Conservation (phyloP, 2,329 filamentous ascomycete genomes). For the Colletotrichum sansevieriae region DNA sequence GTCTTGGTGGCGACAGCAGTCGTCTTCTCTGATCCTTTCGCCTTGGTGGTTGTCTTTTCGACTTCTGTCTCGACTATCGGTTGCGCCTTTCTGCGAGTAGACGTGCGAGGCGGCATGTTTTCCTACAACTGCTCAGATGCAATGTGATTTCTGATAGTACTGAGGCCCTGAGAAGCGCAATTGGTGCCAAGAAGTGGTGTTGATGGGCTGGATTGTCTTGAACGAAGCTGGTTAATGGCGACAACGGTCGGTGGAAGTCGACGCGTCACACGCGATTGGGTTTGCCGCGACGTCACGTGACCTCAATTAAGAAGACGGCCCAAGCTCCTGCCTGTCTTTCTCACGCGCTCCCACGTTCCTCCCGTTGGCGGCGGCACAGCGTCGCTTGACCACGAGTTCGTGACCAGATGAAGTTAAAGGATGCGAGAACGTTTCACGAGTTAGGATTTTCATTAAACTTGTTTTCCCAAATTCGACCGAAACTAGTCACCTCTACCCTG, state of each 20-base stretch:
- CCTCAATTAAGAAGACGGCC: constrained; percentile 11
- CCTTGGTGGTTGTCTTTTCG: constrained; percentile 42
- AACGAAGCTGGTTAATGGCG: background rate
- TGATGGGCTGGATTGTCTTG: background rate
- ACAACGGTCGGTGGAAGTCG: background rate
- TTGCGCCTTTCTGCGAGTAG: constrained; percentile 49
- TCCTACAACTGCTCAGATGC: background rate
- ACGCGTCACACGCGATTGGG: constrained; percentile 33
- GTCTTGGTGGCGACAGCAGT: constrained; percentile 30
- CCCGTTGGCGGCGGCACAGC: background rate
- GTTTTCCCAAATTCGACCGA: constrained; percentile 1
- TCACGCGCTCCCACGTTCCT: background rate
- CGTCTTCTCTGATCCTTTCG: constrained; percentile 30
- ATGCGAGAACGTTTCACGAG: background rate
- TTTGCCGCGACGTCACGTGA: constrained; percentile 36
- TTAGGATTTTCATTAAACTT: background rate
- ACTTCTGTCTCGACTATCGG: constrained; percentile 45
- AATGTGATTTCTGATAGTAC: too few relatives aligned
- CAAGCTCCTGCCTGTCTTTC: background rate
- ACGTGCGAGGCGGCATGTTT: constrained; percentile 47
- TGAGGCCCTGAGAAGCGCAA: fast-evolving
- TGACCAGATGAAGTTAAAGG: background rate
- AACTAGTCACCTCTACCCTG: background rate
- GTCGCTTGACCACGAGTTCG: background rate
- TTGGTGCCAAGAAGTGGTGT: fast-evolving